Conservation (phyloP, 768 basidiomycete species). For the Pleurotus platypus region DNA sequence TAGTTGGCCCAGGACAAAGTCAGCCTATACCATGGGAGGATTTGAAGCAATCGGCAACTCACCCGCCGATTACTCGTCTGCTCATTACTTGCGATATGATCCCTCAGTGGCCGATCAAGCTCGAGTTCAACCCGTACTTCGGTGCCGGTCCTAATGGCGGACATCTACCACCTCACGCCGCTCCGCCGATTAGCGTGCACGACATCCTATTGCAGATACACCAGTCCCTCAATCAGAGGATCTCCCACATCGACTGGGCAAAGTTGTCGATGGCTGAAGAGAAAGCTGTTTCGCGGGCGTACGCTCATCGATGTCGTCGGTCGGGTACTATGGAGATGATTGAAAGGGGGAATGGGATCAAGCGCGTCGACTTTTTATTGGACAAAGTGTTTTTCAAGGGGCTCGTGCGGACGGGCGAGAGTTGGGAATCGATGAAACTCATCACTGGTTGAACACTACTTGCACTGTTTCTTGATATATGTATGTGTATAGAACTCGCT, state of each 20-base stretch:
- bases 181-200: slow-evolving; percentile 49
- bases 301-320: slow-evolving; percentile 31
- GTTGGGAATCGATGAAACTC: slow-evolving; percentile 32
- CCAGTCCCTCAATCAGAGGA: slow-evolving; percentile 38
- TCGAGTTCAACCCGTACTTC: slow-evolving; percentile 32
- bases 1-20: slow-evolving; percentile 34
- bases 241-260: slow-evolving; percentile 38
- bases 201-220: slow-evolving; percentile 56
- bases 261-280: slow-evolving; percentile 25
- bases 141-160: slow-evolving; percentile 13
- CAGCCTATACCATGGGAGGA: slow-evolving; percentile 38
- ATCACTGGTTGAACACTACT: slow-evolving; percentile 13
- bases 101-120: slow-evolving; percentile 59
- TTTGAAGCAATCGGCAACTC: slow-evolving; percentile 48
- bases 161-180: slow-evolving; percentile 9
- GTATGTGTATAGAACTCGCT: too few species aligned
- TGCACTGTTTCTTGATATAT: not conserved
- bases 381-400: slow-evolving; percentile 47
- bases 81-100: slow-evolving; percentile 55
- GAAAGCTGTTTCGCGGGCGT: slow-evolving; percentile 31
- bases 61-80: slow-evolving; percentile 50
- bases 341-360: slow-evolving; percentile 48
- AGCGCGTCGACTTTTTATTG: slow-evolving; percentile 56
- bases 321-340: slow-evolving; percentile 25
- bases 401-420: slow-evolving; percentile 35